phyloP scores from a whole-genome alignment of 2,329 filamentous ascomycete genomes.

The Mollisiaceae sp. region DNA sequence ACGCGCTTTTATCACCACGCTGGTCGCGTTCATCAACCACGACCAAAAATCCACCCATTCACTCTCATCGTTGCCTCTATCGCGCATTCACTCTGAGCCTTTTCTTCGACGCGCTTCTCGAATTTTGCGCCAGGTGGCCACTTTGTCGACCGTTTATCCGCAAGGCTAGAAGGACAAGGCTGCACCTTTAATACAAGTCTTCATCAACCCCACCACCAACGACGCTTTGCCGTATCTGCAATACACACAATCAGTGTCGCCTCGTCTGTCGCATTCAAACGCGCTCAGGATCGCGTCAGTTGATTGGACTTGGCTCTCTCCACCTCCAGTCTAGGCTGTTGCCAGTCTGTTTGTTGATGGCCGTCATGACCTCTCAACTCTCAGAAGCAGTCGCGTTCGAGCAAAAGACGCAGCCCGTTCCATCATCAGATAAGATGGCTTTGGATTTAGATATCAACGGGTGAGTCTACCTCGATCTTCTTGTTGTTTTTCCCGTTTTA shows the following conservation, averaged over 20 bases:
- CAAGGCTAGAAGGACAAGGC: constrained; percentile 28
- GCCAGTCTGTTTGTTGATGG: constrained; percentile 49
- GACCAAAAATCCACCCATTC: constrained; percentile 10
- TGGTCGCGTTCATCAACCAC: constrained; percentile 9
- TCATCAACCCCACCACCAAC: constrained; percentile 8
- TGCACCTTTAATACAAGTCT: constrained; percentile 19
- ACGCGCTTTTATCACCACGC: constrained; percentile 22
- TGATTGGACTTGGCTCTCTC: constrained; percentile 8
- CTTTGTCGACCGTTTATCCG: constrained; percentile 13
- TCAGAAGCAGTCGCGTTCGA: constrained; percentile 47
- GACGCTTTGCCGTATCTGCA: background rate
- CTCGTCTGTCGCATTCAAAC: constrained; percentile 18
- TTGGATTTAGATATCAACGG: constrained; percentile 60
- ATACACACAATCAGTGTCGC: constrained; percentile 25
- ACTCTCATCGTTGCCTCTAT: background rate
- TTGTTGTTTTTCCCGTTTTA: constrained; percentile 35
- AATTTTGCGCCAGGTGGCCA: constrained; percentile 20
- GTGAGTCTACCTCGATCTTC: constrained; percentile 54
- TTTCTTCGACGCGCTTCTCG: constrained; percentile 23
- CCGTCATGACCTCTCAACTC: constrained; percentile 58
- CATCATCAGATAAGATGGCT: constrained; percentile 55
- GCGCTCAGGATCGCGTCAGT: constrained; percentile 20
- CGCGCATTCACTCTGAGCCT: constrained; percentile 6
- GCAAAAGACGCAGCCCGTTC: constrained; percentile 55
- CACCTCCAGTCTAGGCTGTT: constrained; percentile 19